These are phyloP conservation scores for Scleromitrula shiraiana DNA, from an alignment of 2,329 filamentous ascomycete species.

Conservation along the genomic window DNA sequence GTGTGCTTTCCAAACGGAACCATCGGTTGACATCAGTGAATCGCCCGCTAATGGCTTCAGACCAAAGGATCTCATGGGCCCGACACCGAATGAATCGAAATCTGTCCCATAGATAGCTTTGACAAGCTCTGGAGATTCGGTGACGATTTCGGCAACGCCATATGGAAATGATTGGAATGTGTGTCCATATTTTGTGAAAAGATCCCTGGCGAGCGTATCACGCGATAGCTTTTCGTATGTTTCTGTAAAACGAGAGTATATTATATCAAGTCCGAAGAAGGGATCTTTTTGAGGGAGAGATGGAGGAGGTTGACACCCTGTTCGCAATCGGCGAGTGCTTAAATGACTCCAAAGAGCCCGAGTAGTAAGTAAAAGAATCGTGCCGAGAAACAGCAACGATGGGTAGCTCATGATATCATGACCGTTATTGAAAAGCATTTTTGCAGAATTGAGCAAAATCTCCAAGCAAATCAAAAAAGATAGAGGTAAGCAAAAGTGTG, in stretches of 20 bases:
- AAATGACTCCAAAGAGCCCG: not conserved
- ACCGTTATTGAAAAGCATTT: not conserved
- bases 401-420: not conserved
- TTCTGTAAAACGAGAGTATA: conserved; percentile 16
- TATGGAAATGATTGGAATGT: not conserved
- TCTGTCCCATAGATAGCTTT: conserved; percentile 9
- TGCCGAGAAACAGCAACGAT: not conserved
- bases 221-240: conserved; percentile 2
- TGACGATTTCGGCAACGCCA: not conserved
- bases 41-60: conserved; percentile 25
- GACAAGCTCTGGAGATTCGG: conserved; percentile 15
- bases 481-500: no score
- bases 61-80: conserved; percentile 33
- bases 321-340: not conserved
- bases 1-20: conserved; percentile 1
- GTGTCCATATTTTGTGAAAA: not conserved
- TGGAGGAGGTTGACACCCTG: not conserved
- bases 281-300: not conserved
- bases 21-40: not conserved
- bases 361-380: not conserved
- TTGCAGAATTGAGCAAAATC: not conserved
- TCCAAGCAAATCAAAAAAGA: no score
- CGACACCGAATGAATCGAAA: conserved; percentile 35
- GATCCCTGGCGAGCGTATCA: not conserved
- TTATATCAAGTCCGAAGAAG: not conserved